These are phyloP conservation scores for Melampsora americana DNA, from an alignment of 1,284 basidiomycete genomes.

Conservation along the genomic window DNA sequence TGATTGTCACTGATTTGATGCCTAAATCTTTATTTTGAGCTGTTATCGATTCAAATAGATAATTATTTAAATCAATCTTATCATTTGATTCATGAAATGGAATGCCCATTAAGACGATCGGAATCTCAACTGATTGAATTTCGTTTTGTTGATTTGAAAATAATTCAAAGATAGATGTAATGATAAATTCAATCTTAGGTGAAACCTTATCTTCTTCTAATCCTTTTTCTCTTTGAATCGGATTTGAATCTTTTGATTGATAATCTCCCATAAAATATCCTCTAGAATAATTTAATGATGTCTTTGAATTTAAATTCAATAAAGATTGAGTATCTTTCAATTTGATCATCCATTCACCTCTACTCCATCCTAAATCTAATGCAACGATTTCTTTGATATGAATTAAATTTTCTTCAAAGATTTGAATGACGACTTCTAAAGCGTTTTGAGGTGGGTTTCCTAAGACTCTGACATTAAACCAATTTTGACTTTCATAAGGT, in stretches of 20 bases:
- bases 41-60: neutral
- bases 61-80: neutral
- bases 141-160: neutral
- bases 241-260: too few species aligned
- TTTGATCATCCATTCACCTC: conserved; percentile 11
- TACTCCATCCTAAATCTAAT: conserved; percentile 1
- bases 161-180: neutral
- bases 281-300: neutral
- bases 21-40: conserved; percentile 1
- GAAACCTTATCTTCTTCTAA: neutral
- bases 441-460: conserved; percentile 4
- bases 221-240: too few species aligned
- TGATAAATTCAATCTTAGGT: neutral
- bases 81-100: neutral
- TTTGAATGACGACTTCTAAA: neutral
- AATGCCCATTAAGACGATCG: conserved; percentile 4
- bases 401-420: neutral
- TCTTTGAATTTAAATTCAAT: too few species aligned
- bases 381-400: neutral
- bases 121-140: neutral
- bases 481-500: neutral
- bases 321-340: neutral
- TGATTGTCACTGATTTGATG: neutral
- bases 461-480: neutral
- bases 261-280: neutral